Evolutionary conservation across 257 asterid species (phyloP).

Genomic region (Coffea canephora): DNA sequence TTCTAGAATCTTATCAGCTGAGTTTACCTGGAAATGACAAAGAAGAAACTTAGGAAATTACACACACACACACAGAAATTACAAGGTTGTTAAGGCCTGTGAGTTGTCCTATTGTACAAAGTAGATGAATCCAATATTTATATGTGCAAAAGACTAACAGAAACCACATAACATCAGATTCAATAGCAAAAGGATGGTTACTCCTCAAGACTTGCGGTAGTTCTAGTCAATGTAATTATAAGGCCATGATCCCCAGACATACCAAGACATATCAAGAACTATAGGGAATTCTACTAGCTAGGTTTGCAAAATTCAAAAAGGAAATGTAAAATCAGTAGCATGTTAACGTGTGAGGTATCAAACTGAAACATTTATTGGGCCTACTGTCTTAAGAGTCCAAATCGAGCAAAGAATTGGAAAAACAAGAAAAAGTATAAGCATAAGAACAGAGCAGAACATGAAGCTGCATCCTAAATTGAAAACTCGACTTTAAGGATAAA

Average conservation of each 20-base stretch:
- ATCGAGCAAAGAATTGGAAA: too few relatives aligned
- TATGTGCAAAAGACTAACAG: background rate
- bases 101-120: background rate
- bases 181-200: background rate
- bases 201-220: background rate
- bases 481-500: background rate
- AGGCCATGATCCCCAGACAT: background rate
- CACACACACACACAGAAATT: background rate
- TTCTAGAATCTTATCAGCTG: slow-evolving; percentile 91
- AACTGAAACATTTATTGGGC: background rate
- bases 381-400: background rate
- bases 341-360: background rate
- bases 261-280: background rate
- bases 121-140: slow-evolving; percentile 5
- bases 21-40: slow-evolving; percentile 63
- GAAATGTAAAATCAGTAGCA: background rate
- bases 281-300: background rate
- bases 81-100: background rate
- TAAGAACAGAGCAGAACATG: background rate
- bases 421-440: too few relatives aligned
- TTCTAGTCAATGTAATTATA: background rate
- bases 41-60: slow-evolving; percentile 16
- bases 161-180: background rate
- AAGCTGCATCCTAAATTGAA: background rate
- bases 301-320: background rate